Evolutionary conservation across 2,329 filamentous ascomycete species (phyloP), one percentile per base, ranked within the genome.

Genomic region (Botrytis fragariae): DNA sequence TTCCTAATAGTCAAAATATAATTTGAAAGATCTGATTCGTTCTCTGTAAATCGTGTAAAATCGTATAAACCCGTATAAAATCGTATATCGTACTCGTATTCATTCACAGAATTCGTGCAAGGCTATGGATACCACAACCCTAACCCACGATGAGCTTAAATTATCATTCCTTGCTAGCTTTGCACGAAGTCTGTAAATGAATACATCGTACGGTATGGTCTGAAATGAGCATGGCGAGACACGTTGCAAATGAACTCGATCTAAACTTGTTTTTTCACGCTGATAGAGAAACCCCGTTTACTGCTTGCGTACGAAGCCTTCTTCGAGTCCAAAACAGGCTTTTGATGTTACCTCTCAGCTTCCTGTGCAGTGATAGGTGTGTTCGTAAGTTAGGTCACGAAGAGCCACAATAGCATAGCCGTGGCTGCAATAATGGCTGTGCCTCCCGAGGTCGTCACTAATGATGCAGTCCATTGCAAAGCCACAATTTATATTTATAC

Each of bases 381-480:
- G 35, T 29, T 68, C 64, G 35, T 68, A 68, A 39, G 25, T 9
- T 9, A 14, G 35, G 45, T 20, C 35, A 39, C 10, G 20, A 35
- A 37, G 51, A 37, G 37, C 4, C 10, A 62, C 39, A 18, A 14
- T n/a, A 54, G 51, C 35, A 65, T 37, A 37, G 64, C 64, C 45
- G n/a, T 67, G 20, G 42, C 42, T 64, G 20, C n/a, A 45, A 45
- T 5, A 3, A n/a, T 51, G 48, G 64, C 64, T 57, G 29, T 42
- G 48, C 48, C 37, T 68, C 25, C 25, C 25, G 12, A 51, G 48
- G 48, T 51, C 48, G 65, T 68, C 65, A 57, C 25, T n/a, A 48
- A 42, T 68, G 65, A 68, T 57, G 48, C 18, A 68, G 57, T 68
- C 25, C 65, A 57, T n/a, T 57, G 48, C 65, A 57, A 68, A 68